Conservation (phyloP, 331 rosid species). For the Pyracantha coccinea region DNA sequence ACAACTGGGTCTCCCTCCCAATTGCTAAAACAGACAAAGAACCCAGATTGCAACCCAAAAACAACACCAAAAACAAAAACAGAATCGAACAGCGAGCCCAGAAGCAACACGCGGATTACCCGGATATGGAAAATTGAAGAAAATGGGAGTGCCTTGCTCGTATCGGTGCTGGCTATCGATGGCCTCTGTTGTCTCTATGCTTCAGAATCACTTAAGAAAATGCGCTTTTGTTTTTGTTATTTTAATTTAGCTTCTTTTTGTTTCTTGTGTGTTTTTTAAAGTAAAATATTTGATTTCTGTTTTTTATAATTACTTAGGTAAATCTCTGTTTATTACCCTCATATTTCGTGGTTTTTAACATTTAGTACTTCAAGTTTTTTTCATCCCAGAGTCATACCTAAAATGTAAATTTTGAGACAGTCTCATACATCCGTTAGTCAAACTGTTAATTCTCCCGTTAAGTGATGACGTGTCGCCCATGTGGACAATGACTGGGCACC, state of each 20-base stretch:
- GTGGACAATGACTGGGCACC: no score
- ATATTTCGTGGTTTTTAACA: no score
- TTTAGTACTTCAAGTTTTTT: no score
- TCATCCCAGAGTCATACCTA: no score
- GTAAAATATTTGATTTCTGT: neutral
- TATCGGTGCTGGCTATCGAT: constrained; percentile 26
- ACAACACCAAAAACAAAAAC: constrained; percentile 9
- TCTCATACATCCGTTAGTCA: no score
- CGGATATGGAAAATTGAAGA: constrained; percentile 31
- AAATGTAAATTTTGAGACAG: no score
- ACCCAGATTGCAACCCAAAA: constrained; percentile 7
- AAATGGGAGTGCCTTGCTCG: constrained; percentile 23
- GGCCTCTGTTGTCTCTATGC: constrained; percentile 26
- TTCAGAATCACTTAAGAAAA: constrained; percentile 22
- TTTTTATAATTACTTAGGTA: constrained; percentile 1
- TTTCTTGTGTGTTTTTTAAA: neutral
- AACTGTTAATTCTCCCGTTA: no score
- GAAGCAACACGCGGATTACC: constrained; percentile 27
- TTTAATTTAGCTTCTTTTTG: neutral
- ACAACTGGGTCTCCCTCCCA: constrained; percentile 11
- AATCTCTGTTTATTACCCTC: no score
- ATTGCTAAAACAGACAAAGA: neutral
- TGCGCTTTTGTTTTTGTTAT: neutral
- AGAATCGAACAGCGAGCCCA: constrained; percentile 24
- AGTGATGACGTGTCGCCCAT: no score